Evolutionary conservation across 345 rosid genomes (phyloP), one percentile per base, ranked within the genome.

Genomic region (Boechera divaricarpa): DNA sequence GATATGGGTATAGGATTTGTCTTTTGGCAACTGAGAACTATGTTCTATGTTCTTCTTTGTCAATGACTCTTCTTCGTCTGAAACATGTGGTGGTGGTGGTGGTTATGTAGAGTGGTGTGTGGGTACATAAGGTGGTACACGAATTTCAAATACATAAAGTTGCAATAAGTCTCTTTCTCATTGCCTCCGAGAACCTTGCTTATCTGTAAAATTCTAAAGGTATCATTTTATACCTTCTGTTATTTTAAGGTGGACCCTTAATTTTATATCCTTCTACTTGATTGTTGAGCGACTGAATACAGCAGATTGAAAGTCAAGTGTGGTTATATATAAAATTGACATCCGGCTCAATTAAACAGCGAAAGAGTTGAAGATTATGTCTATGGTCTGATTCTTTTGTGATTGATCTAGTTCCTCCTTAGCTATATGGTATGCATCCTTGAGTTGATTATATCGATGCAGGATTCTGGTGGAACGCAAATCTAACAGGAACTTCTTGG

Each of bases 81-180:
- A 86, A 85, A 92, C 85, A 76, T 84, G 73, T 69, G 86, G 79
- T 85, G 80, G 36, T 85, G 80, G 36, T 67, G 75, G 72, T 86
- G 79, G 75, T 76, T 48, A 82, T 88, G 87, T 89, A 88, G 93
- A 85, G 84, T 82, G 86, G 81, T 83, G 82, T 83, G 90, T 88
- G 89, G 88, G 88, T 94, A 85, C 80, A 88, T 83, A 86, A 86
- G 83, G 83, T 78, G 88, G 86, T 83, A 94, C 86, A 91, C 87
- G 42, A 82, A 85, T 82, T 80, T 82, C 81, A 68, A 80, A 87
- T 88, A 84, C 85, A 83, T 81, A 72, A 78, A 78, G 75, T 69
- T 80, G 70, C 82, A 75, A 82, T 79, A 76, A 71, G 81, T 71
- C 44, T 21, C 13, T 56, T 58, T 61, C 29, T 35, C 79, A 18